These are phyloP conservation scores for Paramarasmius palmivorus DNA, from an alignment of 1,284 basidiomycete species.

Conservation along the genomic window DNA sequence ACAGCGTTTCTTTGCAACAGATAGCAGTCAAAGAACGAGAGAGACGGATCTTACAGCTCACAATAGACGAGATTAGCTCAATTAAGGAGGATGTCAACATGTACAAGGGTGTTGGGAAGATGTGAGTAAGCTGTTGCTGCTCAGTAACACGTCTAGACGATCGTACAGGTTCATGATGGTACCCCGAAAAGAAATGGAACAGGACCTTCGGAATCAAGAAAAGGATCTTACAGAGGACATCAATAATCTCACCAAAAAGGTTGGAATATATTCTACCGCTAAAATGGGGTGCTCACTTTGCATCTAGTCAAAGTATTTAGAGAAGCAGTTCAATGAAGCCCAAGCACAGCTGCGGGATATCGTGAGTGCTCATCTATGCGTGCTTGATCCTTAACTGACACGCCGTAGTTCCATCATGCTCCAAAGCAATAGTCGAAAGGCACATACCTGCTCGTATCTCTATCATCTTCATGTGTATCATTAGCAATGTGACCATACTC, in stretches of 20 bases:
- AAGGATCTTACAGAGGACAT: constrained; percentile 84
- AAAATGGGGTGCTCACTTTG: background rate
- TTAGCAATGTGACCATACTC: background rate
- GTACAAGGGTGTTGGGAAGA: constrained; percentile 91
- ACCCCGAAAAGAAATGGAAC: constrained; percentile 79
- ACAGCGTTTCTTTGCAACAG: constrained; percentile 75
- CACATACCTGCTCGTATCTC: background rate
- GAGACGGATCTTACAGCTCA: constrained; percentile 83
- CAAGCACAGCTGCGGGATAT: constrained; percentile 87
- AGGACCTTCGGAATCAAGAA: constrained; percentile 71
- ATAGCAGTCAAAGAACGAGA: constrained; percentile 80
- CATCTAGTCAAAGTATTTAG: constrained; percentile 79
- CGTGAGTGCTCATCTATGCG: constrained; percentile 43
- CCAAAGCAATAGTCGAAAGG: constrained; percentile 50
- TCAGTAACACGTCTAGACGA: constrained; percentile 9
- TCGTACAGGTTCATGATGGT: constrained; percentile 81
- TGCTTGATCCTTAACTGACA: constrained; percentile 2
- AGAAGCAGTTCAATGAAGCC: constrained; percentile 90
- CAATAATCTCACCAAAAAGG: constrained; percentile 78
- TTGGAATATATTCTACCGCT: constrained; percentile 22
- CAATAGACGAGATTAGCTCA: constrained; percentile 71
- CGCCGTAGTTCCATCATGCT: constrained; percentile 59
- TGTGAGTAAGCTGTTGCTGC: constrained; percentile 51
- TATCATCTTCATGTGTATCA: background rate
- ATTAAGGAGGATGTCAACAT: constrained; percentile 72